phyloP scores from a whole-genome alignment of 768 basidiomycete species.

The Leccinellum luteum region DNA sequence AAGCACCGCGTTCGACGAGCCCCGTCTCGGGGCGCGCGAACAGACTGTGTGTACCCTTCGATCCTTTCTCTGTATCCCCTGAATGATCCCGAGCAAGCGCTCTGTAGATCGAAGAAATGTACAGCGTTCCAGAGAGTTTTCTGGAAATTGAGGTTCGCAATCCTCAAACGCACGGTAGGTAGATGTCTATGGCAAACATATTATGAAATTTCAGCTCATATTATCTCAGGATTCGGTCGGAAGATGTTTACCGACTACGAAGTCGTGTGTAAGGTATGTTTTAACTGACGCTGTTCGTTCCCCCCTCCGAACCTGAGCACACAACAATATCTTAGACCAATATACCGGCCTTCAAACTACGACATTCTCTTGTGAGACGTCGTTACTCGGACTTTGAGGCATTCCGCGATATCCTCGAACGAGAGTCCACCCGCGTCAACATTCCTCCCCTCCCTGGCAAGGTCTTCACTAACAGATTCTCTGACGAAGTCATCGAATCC shows the following conservation, averaged over 20 bases:
- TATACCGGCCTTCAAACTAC: slow-evolving; percentile 97
- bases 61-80: slow-evolving; percentile 12
- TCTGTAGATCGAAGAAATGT: slow-evolving; percentile 93
- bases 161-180: slow-evolving; percentile 90
- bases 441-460: slow-evolving; percentile 97
- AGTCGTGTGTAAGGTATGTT: slow-evolving; percentile 88
- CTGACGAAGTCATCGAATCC: slow-evolving; percentile 94
- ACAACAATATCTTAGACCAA: slow-evolving; percentile 65
- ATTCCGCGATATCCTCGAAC: slow-evolving; percentile 96
- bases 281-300: neutral
- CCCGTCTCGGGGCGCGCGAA: slow-evolving; percentile 46
- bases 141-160: slow-evolving; percentile 97
- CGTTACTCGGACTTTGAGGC: slow-evolving; percentile 95
- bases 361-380: slow-evolving; percentile 84
- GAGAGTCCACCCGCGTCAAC: slow-evolving; percentile 95
- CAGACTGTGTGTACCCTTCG: slow-evolving; percentile 47
- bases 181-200: neutral
- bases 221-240: slow-evolving; percentile 70
- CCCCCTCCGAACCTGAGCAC: slow-evolving; percentile 2
- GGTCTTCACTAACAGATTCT: slow-evolving; percentile 97
- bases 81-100: slow-evolving; percentile 35
- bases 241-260: slow-evolving; percentile 99
- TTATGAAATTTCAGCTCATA: neutral
- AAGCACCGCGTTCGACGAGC: slow-evolving; percentile 54
- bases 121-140: slow-evolving; percentile 94